Evolutionary conservation across 495 filamentous ascomycete species (phyloP).

Genomic region (Penicillium malachiteum): DNA sequence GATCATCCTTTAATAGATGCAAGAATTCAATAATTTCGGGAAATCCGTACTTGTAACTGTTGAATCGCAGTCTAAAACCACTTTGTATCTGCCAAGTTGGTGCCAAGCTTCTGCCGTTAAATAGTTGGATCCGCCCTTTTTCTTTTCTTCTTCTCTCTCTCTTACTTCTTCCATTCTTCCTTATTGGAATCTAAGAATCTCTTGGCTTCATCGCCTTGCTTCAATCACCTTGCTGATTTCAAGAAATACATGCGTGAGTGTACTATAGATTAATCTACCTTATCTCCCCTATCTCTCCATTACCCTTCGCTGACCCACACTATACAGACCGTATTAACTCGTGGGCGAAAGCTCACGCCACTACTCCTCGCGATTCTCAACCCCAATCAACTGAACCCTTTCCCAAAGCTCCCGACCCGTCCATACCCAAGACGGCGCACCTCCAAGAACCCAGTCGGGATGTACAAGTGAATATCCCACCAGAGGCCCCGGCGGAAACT

Average conservation of each 20-base stretch:
- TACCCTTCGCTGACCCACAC: conserved; percentile 16
- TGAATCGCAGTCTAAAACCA: neutral
- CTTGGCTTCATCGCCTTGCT: conserved; percentile 12
- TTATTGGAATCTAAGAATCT: conserved; percentile 5
- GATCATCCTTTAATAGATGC: too few relatives aligned
- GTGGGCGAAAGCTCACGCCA: conserved; percentile 53
- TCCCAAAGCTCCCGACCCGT: conserved; percentile 6
- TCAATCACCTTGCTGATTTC: conserved; percentile 25
- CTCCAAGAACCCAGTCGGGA: conserved; percentile 16
- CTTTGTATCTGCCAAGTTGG: conserved; percentile 11
- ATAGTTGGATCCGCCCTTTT: conserved; percentile 9
- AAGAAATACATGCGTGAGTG: conserved; percentile 47
- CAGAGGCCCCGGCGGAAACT: conserved; percentile 9
- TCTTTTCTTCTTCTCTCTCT: conserved; percentile 9
- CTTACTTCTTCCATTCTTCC: neutral
- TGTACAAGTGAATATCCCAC: conserved; percentile 38
- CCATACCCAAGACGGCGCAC: too few relatives aligned
- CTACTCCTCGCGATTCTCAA: conserved; percentile 15
- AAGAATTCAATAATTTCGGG: too few relatives aligned
- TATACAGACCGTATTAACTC: conserved; percentile 43
- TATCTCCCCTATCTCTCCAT: conserved; percentile 1
- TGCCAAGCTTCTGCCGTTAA: conserved; percentile 13
- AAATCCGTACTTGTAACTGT: neutral
- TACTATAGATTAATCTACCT: neutral
- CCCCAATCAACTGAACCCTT: conserved; percentile 1